Conservation (phyloP, 768 basidiomycete genomes). For the Mrakia frigida region DNA sequence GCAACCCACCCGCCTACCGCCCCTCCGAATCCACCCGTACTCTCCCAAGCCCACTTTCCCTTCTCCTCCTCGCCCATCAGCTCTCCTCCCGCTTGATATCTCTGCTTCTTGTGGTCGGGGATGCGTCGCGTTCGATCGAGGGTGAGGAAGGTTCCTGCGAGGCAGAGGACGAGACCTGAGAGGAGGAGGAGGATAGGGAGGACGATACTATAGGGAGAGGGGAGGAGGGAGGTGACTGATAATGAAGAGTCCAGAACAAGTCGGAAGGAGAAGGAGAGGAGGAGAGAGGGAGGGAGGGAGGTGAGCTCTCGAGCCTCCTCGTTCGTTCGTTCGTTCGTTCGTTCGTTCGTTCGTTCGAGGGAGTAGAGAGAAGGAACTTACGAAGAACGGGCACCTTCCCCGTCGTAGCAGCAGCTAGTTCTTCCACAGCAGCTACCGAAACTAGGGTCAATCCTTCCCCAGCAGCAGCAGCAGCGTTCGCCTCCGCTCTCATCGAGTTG, state of each 20-base stretch:
- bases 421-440: background rate
- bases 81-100: background rate
- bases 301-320: background rate
- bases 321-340: too few species aligned
- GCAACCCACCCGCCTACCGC: background rate
- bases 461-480: too few species aligned
- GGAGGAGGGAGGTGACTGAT: constrained; percentile 9
- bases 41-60: background rate
- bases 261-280: background rate
- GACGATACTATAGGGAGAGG: background rate
- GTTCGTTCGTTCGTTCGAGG: background rate
- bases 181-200: background rate
- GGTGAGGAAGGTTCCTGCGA: background rate
- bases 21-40: background rate
- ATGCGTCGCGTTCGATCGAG: background rate
- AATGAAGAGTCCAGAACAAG: too few species aligned
- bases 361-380: background rate
- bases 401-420: background rate
- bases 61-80: background rate
- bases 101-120: background rate
- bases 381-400: background rate
- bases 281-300: background rate
- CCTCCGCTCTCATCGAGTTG: too few species aligned
- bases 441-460: too few species aligned
- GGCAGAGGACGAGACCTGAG: background rate